These are phyloP conservation scores for Paecilomyces variotii DNA, from an alignment of 2,329 filamentous ascomycete genomes.

Conservation along the genomic window DNA sequence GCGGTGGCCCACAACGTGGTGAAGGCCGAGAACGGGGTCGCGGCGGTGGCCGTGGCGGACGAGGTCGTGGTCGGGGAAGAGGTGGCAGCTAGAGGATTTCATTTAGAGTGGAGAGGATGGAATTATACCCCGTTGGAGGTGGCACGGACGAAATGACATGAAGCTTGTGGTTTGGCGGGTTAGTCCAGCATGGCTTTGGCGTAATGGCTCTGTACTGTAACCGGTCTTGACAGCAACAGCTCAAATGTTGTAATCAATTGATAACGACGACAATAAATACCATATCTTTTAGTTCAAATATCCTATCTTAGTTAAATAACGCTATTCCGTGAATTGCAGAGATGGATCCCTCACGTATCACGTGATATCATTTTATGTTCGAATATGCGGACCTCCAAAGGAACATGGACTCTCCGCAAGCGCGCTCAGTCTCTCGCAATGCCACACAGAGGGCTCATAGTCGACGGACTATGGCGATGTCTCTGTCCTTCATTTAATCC, in stretches of 20 bases:
- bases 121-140: constrained; percentile 29
- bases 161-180: constrained; percentile 19
- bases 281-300: background rate
- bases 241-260: background rate
- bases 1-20: constrained; percentile 30
- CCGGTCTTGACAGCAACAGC: background rate
- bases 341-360: background rate
- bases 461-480: constrained; percentile 35
- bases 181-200: constrained; percentile 33
- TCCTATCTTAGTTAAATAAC: background rate
- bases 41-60: constrained; percentile 35
- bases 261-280: background rate
- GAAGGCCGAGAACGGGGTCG: constrained; percentile 32
- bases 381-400: background rate
- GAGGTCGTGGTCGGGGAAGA: constrained; percentile 37
- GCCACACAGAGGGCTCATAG: constrained; percentile 21
- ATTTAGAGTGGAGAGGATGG: constrained; percentile 8
- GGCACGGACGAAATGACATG: constrained; percentile 17
- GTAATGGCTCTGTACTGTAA: constrained; percentile 12
- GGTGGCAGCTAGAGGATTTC: constrained; percentile 23
- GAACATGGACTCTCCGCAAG: background rate
- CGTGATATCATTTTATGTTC: background rate
- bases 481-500: constrained; percentile 30
- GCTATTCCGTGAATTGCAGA: background rate
- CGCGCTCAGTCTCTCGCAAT: constrained; percentile 16